Conservation (phyloP, 108 stramenopile genomes). For the Schizochytrium sp. region DNA sequence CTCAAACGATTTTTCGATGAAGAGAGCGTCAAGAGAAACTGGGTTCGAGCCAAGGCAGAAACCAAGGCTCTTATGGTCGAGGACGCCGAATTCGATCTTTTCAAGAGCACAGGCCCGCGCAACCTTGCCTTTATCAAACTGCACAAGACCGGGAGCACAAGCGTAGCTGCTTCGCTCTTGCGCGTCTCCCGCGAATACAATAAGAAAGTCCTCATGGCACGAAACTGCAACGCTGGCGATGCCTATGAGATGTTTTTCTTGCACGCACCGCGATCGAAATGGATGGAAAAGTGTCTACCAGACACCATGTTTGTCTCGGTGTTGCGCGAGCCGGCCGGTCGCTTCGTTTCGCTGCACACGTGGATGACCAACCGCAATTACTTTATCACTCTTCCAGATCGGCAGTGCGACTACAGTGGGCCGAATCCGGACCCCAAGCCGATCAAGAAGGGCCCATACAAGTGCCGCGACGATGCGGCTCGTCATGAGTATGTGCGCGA, state of each 20-base stretch:
- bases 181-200: not conserved
- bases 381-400: not conserved
- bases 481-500: not conserved
- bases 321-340: not conserved
- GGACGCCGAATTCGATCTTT: not conserved
- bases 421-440: not conserved
- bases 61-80: not conserved
- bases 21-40: not conserved
- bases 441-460: not conserved
- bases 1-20: not conserved
- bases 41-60: not conserved
- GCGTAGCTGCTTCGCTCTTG: not conserved
- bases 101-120: not conserved
- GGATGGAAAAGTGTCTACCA: not conserved
- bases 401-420: not conserved
- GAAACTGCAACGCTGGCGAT: not conserved
- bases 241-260: not conserved
- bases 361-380: not conserved
- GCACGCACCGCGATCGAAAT: not conserved
- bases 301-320: not conserved
- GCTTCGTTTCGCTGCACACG: not conserved
- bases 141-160: not conserved
- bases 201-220: not conserved
- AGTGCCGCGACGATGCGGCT: not conserved
- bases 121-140: not conserved